Evolutionary conservation across 1,284 basidiomycete genomes (phyloP), one percentile per base, ranked within the genome.

Genomic region (Pseudozyma hubeiensis): DNA sequence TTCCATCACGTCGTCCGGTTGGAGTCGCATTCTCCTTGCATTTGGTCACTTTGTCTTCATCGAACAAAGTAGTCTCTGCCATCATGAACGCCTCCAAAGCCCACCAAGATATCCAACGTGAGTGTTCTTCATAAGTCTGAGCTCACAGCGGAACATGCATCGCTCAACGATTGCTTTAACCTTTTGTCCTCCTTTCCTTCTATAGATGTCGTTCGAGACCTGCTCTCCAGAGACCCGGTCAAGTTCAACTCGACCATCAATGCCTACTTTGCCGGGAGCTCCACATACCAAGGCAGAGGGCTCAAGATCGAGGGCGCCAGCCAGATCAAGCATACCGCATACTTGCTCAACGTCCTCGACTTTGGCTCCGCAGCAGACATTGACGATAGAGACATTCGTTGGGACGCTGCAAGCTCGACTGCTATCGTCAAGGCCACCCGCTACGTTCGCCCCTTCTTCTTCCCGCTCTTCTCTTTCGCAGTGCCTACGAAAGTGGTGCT

Each of bases 181-280:
- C 17, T n/a, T 39, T 7, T 29, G 14, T 7, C 6, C 40, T 33
- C 39, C 10, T 29, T 34, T 16, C 17, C 14, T 17, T 13, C 13
- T 30, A 29, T 52, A 71, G 68, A 69, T 53, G 54, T 74, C 17
- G 71, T 65, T 44, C 58, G 49, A 3, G 53, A 73, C 49, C 55
- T 79, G 39, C 58, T 79, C 29, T 70, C 63, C 30, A 52, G 58
- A 31, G 75, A 79, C 43, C 66, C 72, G 0, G 68, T 75, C 24
- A 51, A 52, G 33, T 79, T 77, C 64, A 77, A 79, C 54, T 71
- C 75, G 35, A 57, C 62, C 50, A 75, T 79, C 75, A 79, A 79
- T 31, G 52, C 65, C 34, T 46, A 70, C 47, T 79, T 79, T 39
- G 65, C 75, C 14, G 53, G 71, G 11, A 39, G 50, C 43, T 56